Evolutionary conservation across 176 grass and related monocot species (phyloP), one percentile per base, ranked within the genome.

Genomic region (Thalia dealbata): DNA sequence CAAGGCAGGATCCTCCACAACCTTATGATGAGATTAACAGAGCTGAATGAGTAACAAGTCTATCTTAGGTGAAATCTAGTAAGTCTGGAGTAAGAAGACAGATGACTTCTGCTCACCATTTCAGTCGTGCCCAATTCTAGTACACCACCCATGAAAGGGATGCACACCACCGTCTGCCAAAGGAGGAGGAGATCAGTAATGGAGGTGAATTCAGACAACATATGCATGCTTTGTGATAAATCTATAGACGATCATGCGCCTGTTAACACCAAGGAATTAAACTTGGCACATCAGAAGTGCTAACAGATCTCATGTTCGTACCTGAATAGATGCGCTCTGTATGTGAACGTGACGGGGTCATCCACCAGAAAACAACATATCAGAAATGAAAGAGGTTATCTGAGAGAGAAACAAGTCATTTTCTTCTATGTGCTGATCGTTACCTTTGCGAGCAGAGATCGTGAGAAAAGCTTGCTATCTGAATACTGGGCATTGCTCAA

Each of bases 391-490:
- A 59, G 32, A 16, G n/a, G n/a, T n/a, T n/a, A n/a, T n/a, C n/a
- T n/a, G n/a, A n/a, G n/a, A n/a, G n/a, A n/a, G n/a, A n/a, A n/a
- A n/a, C n/a, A n/a, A n/a, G n/a, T 38, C 14, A 56, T 64, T 56
- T 19, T 5, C 72, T 16, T 43, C 21, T 24, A 23, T 44, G 32
- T 3, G 11, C n/a, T n/a, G n/a, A n/a, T 22, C 43, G 4, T 19
- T 30, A 97, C 93, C 89, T 90, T 97, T 7, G 85, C 87, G 78
- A 97, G 80, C 60, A 97, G 81, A 67, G 85, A 82, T 15, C 93
- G 93, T 0, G 79, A 63, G 52, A 92, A 97, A 30, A 41, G 60
- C 79, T 83, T 91, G 73, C 71, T 78, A 66, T 75, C 79, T 0
- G 85, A 83, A 32, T 77, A 86, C 44, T 81, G 84, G 81, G 87